Base-by-base conservation (phyloP, 1,284 basidiomycete genomes). In the Neotropicomus parvogracilis region DNA sequence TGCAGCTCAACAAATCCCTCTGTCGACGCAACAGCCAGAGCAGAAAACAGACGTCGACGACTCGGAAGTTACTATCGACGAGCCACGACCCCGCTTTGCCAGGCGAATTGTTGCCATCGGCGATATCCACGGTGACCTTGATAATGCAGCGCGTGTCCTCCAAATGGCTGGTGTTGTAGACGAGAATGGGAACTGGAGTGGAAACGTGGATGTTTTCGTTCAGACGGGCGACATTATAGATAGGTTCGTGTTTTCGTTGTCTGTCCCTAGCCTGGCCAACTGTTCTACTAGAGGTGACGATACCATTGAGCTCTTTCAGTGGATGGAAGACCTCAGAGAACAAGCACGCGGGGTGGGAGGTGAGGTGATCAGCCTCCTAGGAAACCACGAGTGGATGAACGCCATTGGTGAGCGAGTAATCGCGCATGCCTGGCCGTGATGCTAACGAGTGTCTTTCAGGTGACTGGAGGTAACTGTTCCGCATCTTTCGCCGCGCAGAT, bases 141-240 rank as follows among this genome's bases (percentile, higher is more conserved):
- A 66, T 4, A 83, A 85, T 57, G 78, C 83, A 16, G 68, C 72
- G 43, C 72, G 70, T 35, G 90, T 95, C 6, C 72, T 95, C 27
- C 74, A 83, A 36, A 89, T 93, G 75, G 81, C 89, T 6, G 75
- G 77, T 3, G 79, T 95, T 6, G 79, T 87, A 4, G 79, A 87
- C 55, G 71, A 78, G n/a, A 60, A 76, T 3, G 82, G 80, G 0
- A 70, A 83, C 44, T 95, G 92, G 92, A 78, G 79, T 9, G 91
- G 85, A 1, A 72, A 85, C 19, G 79, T 81, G 4, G 89, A 92
- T 63, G 81, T 85, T 46, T 83, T 94, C 54, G 91, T 95, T 13
- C 92, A 95, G 71, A 95, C 93, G 0, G 93, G 93, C 4, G 93
- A 97, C 66, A 94, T 95, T 38, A 88, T 95, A 53, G 92, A 95